Base-by-base conservation (phyloP, 2,329 filamentous ascomycete genomes). In the Tolypocladium sp. region DNA sequence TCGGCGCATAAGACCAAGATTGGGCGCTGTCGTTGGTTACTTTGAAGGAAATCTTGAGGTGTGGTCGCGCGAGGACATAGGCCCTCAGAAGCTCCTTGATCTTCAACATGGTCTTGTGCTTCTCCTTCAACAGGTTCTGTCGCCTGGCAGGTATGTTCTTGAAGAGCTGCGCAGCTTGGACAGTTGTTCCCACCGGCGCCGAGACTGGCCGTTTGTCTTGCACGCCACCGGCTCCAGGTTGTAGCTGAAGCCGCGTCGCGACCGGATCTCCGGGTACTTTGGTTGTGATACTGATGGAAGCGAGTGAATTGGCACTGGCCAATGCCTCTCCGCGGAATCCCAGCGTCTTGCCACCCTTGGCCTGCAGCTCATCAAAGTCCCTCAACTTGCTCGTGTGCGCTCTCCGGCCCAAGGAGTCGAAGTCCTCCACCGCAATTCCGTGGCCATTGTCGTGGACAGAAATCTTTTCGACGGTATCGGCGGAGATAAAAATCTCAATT, bases 261-360 rank as follows among this genome's bases (percentile, higher is more conserved):
- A 88, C 77, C 1, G 79, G 70, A 61, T 91, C 87, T 2, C 78
- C 78, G 38, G 81, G 75, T 3, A 84, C 83, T 62, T 83, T 82
- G 4, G 89, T 92, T 17, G 79, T 88, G 56, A 92, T 74, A 9
- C 73, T 75, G 51, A 92, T 73, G 4, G 78, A 76, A 42, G 83
- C 84, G 59, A 90, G 68, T 49, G 81, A 78, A 60, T 83, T 86
- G 60, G 81, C 79, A 69, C 84, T 86, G 44, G 88, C 87, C 61
- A 93, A 74, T 20, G 89, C 89, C 67, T 91, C 84, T 25, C 90
- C 90, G 41, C 90, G 82, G 67, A 92, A 93, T 2, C 90, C 90
- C n/a, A 92, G 78, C 38, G 80, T 86, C 51, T 74, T 76, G 1
- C 82, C 80, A 9, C 82, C 84, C 25, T 86, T 73, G 2, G 67